Evolutionary conservation across 169 alveolate genomes (phyloP), one percentile per base, ranked within the genome.

Genomic region (Plasmodium fragile): DNA sequence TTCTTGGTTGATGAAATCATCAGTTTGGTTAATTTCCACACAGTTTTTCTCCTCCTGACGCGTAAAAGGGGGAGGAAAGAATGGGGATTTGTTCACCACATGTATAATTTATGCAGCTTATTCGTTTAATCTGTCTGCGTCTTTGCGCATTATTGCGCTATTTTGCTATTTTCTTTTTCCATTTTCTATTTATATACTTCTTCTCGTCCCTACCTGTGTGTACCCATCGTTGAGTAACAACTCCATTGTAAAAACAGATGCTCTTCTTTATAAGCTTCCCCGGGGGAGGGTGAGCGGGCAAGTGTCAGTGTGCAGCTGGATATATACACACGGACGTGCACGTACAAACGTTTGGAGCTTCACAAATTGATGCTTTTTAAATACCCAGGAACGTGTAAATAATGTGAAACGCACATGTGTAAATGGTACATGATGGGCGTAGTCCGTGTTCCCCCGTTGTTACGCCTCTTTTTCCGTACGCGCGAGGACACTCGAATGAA

Each of bases 1-100:
- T 36, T 89, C 91, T 53, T 89, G 87, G 25, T 89, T 70, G 45
- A 89, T 89, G 36, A 89, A 59, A 78, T 80, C 90, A 59, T 79
- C 90, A 59, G 75, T 13, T 89, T 41, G 55, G 82, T 77, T 89
- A 34, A 89, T 55, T 79, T 65, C 79, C 6, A 55, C 30, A 25
- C n/a, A 28, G 18, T n/a, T 30, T 11, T 65, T 65, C 16, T 11
- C 30, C 52, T 77, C 41, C 91, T 89, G 36, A 41, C 36, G 45
- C 10, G 34, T 13, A 53, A n/a, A n/a, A 77, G 39, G 28, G 30
- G 70, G 49, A n/a, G 69, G 3, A 59, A 59, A 87, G 34, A 87
- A 32, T 34, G 59, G 49, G 71, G 43, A 22, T 8, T 65, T 25
- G 13, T 65, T 36, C 13, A 65, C 36, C 75, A 4, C 2, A 18